Percentiles rank a stretch among this genome's conserved stretches.
These are phyloP conservation scores for Colletotrichum cordylinicola DNA, from an alignment of 2,329 filamentous ascomycete genomes.

Conservation along the genomic window DNA sequence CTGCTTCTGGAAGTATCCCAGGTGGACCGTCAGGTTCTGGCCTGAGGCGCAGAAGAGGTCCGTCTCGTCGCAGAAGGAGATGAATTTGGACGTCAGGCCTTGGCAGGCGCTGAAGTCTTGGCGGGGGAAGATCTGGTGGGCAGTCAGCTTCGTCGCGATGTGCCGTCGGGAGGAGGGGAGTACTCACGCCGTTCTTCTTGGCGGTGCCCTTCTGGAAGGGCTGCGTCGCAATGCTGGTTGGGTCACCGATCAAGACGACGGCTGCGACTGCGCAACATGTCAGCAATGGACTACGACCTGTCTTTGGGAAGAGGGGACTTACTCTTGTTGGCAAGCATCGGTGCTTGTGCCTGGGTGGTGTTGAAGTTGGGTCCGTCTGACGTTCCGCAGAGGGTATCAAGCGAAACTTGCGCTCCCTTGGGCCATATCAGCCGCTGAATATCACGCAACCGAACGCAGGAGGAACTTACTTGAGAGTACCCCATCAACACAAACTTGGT, in stretches of 20 bases:
- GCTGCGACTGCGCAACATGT: conserved; percentile 38
- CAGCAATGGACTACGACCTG: not conserved
- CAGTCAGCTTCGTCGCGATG: rapidly evolving
- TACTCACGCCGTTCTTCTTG: conserved; percentile 41
- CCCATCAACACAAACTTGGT: conserved; percentile 46
- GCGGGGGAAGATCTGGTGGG: conserved; percentile 10
- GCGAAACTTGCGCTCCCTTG: conserved; percentile 44
- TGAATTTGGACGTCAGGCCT: not conserved
- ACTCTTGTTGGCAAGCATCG: conserved; percentile 38
- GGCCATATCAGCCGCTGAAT: not conserved
- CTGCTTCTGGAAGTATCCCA: conserved; percentile 16
- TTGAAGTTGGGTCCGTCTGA: conserved; percentile 30
- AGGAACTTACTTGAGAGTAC: conserved; percentile 41
- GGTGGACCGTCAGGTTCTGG: conserved; percentile 11
- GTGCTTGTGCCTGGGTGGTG: conserved; percentile 27
- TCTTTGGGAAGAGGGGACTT: conserved; percentile 7
- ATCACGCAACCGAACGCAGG: not conserved
- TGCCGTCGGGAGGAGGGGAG: not conserved
- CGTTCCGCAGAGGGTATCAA: conserved; percentile 43
- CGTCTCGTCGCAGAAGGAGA: conserved; percentile 11
- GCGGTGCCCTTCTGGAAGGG: conserved; percentile 42
- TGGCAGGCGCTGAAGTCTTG: conserved; percentile 1
- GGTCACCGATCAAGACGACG: conserved; percentile 46
- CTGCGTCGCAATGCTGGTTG: conserved; percentile 39
- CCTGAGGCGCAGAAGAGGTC: conserved; percentile 19